Evolutionary conservation across 441 rosid species (phyloP).

Genomic region (Pelargonium fulgidum): DNA sequence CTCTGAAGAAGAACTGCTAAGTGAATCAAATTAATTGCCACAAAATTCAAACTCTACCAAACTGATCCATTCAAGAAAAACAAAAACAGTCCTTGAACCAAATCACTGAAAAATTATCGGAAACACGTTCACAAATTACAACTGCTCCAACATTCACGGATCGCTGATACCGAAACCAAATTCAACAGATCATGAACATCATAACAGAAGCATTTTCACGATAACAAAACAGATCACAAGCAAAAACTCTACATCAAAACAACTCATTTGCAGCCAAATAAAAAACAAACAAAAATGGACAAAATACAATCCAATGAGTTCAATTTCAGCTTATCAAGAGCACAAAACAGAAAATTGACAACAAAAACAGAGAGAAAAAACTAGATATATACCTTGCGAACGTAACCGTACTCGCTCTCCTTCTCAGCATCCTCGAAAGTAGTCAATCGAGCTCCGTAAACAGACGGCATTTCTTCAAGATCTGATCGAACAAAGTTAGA

Average conservation of each 20-base stretch:
- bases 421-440: constrained; percentile 95
- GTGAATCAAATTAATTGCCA: neutral
- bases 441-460: constrained; percentile 77
- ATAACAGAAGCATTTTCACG: constrained; percentile 4
- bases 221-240: constrained; percentile 1
- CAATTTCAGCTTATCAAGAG: constrained; percentile 1
- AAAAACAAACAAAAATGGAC: neutral
- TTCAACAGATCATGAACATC: neutral
- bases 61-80: neutral
- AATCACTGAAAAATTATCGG: neutral
- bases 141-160: neutral
- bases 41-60: neutral
- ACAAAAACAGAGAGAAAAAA: neutral
- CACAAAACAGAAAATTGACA: neutral
- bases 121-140: neutral
- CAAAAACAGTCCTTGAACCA: neutral
- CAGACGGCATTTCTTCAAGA: constrained; percentile 62
- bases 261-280: neutral
- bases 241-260: neutral
- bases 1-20: neutral
- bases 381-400: constrained; percentile 60
- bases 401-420: constrained; percentile 98
- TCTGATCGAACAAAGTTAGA: neutral
- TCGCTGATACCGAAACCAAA: neutral
- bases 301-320: neutral